phyloP scores from a whole-genome alignment of 768 basidiomycete species.

The Cystofilobasidium capitatum region DNA sequence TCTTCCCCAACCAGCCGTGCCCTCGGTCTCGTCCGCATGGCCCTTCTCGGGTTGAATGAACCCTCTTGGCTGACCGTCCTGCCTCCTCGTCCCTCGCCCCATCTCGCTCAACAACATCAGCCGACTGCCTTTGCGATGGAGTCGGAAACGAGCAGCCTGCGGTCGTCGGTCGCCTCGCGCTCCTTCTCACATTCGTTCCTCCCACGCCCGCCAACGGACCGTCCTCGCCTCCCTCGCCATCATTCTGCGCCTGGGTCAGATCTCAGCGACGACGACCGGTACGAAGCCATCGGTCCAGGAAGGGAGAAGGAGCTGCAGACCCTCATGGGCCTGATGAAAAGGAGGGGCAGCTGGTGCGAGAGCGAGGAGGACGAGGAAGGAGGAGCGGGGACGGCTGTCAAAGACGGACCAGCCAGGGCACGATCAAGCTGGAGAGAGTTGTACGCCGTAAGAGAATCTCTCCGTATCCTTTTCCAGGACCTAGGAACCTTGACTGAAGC shows the following conservation, averaged over 20 bases:
- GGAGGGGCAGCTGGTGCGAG: background rate
- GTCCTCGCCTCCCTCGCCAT: background rate
- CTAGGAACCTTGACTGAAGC: background rate
- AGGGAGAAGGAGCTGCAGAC: background rate
- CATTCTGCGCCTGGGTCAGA: background rate
- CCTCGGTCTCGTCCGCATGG: too few relatives aligned
- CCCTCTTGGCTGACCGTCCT: too few relatives aligned
- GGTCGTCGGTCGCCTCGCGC: too few relatives aligned
- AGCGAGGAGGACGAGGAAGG: background rate
- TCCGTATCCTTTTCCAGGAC: background rate
- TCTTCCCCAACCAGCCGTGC: too few relatives aligned
- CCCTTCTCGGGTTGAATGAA: too few relatives aligned
- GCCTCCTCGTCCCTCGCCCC: too few relatives aligned
- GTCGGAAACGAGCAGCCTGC: too few relatives aligned
- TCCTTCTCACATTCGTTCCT: background rate
- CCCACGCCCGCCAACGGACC: background rate
- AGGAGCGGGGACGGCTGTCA: background rate
- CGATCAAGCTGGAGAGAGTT: background rate
- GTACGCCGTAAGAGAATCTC: too few relatives aligned
- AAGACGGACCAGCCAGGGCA: background rate
- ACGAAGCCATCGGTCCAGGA: background rate
- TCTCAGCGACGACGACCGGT: background rate
- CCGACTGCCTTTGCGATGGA: too few relatives aligned
- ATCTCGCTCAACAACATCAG: too few relatives aligned
- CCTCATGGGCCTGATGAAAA: background rate